phyloP scores from a whole-genome alignment of 2,329 filamentous ascomycete genomes.

The Hypomyces perniciosus region DNA sequence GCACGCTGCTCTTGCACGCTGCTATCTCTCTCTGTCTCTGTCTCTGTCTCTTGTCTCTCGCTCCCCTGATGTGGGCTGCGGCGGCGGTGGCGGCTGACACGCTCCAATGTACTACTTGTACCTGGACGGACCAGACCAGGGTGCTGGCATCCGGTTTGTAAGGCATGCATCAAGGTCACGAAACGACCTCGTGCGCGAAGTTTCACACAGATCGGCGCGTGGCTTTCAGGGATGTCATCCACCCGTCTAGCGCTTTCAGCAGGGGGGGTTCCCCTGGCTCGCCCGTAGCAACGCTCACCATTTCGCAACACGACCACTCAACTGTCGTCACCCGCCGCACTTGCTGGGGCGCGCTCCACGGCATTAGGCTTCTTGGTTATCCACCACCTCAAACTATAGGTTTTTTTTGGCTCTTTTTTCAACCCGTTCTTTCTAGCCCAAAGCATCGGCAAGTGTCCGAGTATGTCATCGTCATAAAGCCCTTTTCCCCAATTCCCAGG shows the following conservation, averaged over 20 bases:
- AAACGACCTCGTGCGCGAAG: constrained; percentile 16
- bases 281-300: background rate
- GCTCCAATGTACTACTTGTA: no score
- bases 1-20: no score
- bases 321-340: background rate
- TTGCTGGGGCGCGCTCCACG: background rate
- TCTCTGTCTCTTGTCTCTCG: no score
- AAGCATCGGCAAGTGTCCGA: background rate
- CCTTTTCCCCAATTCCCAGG: no score
- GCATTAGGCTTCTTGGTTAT: background rate
- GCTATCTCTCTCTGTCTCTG: no score
- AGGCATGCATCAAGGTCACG: background rate
- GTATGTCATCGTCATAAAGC: no score
- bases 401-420: background rate
- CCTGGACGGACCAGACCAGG: background rate
- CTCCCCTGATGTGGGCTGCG: background rate
- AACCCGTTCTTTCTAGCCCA: no score
- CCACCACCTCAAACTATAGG: background rate
- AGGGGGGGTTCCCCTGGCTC: background rate
- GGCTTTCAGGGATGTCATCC: constrained; percentile 29
- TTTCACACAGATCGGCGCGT: constrained; percentile 29
- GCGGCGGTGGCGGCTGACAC: background rate
- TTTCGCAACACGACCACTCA: background rate
- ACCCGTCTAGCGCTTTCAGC: background rate
- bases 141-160: background rate